Evolutionary conservation across 306 rosid genomes (phyloP), one percentile per base, ranked within the genome.

Genomic region (Cucumis hystrix): DNA sequence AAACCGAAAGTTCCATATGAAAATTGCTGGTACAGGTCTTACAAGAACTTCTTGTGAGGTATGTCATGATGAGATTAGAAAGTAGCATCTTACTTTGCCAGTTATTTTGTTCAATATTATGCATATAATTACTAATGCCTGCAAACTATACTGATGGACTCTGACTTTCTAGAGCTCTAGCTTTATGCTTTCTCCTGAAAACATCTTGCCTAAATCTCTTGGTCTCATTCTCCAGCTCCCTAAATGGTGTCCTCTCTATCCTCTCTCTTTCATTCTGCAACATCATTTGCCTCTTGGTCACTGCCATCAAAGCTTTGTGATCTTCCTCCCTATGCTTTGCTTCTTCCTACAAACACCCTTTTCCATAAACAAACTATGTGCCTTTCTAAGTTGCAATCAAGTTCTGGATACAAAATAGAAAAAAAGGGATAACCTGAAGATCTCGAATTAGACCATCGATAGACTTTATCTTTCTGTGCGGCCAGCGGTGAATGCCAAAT

Each of bases 401-500:
- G 76, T 78, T 67, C 49, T 78, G 55, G 70, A 23, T 54, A 30
- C 28, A 30, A 43, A 77, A 63, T 55, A 80, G 58, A 71, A 68
- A 14, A 21, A 66, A 60, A 78, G 79, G 78, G 83, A 82, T 54
- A 75, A 91, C 98, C 97, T 93, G 94, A 78, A 93, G 97, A 86
- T 87, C 92, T 58, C 81, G 90, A 73, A 93, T 93, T 87, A 93
- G 97, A 85, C 87, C 65, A 78, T 89, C 97, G 16, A 93, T 93
- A 14, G 98, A 93, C 86, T 90, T 93, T 75, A 93, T 89, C 84
- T 93, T 93, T 84, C 98, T 87, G 82, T 93, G 98, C 54, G 97
- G 98, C 96, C 98, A 93, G 73, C 98, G 93, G 41, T 91, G 91
- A 79, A 93, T 93, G 43, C 98, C 97, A 14, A 90, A 87, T 79